Base-by-base conservation (phyloP, 1,284 basidiomycete species). In the Puccinia triticina region DNA sequence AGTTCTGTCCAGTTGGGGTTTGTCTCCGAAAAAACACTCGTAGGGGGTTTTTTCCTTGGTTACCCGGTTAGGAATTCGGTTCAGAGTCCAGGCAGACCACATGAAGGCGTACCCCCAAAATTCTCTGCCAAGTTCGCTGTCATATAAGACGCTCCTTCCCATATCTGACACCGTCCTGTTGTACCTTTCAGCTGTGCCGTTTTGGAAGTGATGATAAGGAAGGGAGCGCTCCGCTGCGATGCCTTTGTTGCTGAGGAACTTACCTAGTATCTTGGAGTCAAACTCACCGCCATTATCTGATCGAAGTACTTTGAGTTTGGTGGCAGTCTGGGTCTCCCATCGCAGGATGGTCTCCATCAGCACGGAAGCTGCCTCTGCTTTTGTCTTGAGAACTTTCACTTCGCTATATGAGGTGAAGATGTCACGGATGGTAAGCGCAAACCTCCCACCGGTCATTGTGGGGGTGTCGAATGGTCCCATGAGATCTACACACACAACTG, bases 181-280 rank as follows among this genome's bases (percentile, higher is more conserved):
- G n/a, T n/a, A n/a, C n/a, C n/a, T n/a, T n/a, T n/a, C n/a, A n/a
- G n/a, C n/a, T n/a, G n/a, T n/a, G n/a, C 57, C 37, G 21, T 66
- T 64, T 29, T 77, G 75, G 12, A 59, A 34, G 26, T 77, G 75
- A 4, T 64, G 43, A 37, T 64, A 77, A 32, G 76, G 59, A 1
- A 77, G 21, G 0, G 23, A 61, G 21, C 34, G 21, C 18, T 77
- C 55, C 2, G 55, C 23, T 16, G 32, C 5, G 4, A 77, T 77
- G 0, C 76, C 76, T 48, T 77, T 37, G 0, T 29, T 2, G 3
- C 14, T 40, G 0, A 77, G 14, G 12, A 26, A 77, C 5, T 46
- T 16, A 8, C 11, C 48, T 2, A 80, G 29, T 3, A 21, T 14
- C 8, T n/a, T n/a, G n/a, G n/a, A n/a, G n/a, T n/a, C n/a, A n/a